These are phyloP conservation scores for Nemania sp. DNA, from an alignment of 2,329 filamentous ascomycete genomes.

Conservation along the genomic window DNA sequence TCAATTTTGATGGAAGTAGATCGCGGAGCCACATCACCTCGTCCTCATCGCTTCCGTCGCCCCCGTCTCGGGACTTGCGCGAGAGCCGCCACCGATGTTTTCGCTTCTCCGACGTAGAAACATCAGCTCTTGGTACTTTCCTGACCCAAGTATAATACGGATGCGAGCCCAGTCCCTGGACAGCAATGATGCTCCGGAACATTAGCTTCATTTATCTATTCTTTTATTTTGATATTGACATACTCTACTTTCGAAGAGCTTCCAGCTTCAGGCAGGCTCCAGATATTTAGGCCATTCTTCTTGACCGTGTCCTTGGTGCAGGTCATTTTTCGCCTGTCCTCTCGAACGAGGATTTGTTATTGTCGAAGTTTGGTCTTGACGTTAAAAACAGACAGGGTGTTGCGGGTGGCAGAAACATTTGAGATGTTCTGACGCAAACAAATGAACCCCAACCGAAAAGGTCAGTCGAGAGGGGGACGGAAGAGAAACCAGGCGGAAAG, in stretches of 20 bases:
- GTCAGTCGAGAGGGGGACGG: too few species aligned
- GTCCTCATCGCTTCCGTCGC: neutral
- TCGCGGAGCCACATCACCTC: conserved; percentile 1
- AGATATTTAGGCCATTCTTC: neutral
- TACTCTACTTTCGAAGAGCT: neutral
- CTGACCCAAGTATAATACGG: neutral
- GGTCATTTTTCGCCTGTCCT: neutral
- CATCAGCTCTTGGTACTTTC: neutral
- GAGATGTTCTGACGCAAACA: too few species aligned
- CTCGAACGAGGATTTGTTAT: neutral
- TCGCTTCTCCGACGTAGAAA: neutral
- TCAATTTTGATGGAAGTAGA: neutral
- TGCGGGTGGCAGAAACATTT: neutral
- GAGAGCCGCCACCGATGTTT: neutral
- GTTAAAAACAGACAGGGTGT: too few species aligned
- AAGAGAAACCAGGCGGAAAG: too few species aligned
- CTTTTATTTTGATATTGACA: neutral
- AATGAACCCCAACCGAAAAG: too few species aligned
- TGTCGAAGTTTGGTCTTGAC: too few species aligned
- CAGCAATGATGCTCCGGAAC: neutral
- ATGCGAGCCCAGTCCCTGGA: neutral
- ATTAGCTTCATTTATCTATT: neutral
- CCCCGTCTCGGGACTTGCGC: too few species aligned
- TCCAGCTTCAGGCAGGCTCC: neutral
- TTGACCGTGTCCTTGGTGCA: neutral